A percentile compares a stretch with the other conserved stretches of the same genome.
These are phyloP conservation scores for Plasmodium inui DNA, from an alignment of 169 alveolate genomes.

Conservation along the genomic window DNA sequence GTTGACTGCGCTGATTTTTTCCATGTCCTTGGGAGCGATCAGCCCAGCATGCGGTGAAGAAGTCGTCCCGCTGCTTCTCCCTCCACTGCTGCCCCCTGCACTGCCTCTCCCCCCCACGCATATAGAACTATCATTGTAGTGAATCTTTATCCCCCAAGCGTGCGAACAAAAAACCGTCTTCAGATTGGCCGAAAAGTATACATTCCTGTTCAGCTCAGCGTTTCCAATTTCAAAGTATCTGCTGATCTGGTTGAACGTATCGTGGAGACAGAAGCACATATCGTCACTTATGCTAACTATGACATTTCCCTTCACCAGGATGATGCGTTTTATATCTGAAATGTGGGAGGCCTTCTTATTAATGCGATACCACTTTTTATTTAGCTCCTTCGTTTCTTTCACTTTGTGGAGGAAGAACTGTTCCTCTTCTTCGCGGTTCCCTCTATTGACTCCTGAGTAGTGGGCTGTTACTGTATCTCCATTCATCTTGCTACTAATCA, in stretches of 20 bases:
- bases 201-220: background rate
- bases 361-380: slow-evolving; percentile 23
- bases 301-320: background rate
- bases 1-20: background rate
- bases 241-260: background rate
- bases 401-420: slow-evolving; percentile 4
- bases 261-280: slow-evolving; percentile 19
- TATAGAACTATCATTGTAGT: background rate
- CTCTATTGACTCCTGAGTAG: background rate
- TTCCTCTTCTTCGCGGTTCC: background rate
- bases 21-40: background rate
- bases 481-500: background rate
- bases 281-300: slow-evolving; percentile 52
- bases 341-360: slow-evolving; percentile 23
- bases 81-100: too few relatives aligned
- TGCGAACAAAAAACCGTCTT: slow-evolving; percentile 24
- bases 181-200: background rate
- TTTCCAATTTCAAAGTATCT: slow-evolving; percentile 5
- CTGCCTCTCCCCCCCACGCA: background rate
- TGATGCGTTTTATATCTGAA: slow-evolving; percentile 34
- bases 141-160: slow-evolving; percentile 8
- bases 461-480: background rate
- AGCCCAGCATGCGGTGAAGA: background rate
- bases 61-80: background rate
- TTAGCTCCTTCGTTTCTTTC: slow-evolving; percentile 1